These are phyloP conservation scores for Melanogaster broomeanus DNA, from an alignment of 768 basidiomycete species.

Conservation along the genomic window DNA sequence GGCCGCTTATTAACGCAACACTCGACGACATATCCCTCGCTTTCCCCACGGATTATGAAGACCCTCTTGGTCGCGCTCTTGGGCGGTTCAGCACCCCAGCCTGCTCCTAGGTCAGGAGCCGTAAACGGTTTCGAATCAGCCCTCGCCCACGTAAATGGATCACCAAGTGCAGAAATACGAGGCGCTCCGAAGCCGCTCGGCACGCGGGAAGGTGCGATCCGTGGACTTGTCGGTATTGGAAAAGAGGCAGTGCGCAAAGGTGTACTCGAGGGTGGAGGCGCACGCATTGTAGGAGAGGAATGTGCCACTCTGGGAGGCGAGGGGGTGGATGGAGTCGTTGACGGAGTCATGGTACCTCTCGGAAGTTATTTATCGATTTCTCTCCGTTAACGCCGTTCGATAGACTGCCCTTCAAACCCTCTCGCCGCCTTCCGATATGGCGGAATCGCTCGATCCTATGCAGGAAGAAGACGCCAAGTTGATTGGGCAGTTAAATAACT, in stretches of 20 bases:
- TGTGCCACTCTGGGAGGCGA: conserved; percentile 35
- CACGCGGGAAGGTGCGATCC: conserved; percentile 87
- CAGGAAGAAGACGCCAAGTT: conserved; percentile 50
- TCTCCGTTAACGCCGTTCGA: background rate
- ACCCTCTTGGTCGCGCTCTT: conserved; percentile 88
- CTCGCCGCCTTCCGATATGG: conserved; percentile 56
- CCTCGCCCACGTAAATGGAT: conserved; percentile 18
- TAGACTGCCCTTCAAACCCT: conserved; percentile 67
- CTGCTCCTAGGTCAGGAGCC: conserved; percentile 11
- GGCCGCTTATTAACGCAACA: conserved; percentile 80
- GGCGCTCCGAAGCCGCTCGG: conserved; percentile 64
- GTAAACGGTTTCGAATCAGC: conserved; percentile 31
- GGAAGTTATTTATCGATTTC: background rate
- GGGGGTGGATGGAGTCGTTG: conserved; percentile 49
- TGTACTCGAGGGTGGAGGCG: conserved; percentile 78
- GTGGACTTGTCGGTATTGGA: conserved; percentile 83
- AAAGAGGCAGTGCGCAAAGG: conserved; percentile 85
- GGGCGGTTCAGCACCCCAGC: conserved; percentile 15
- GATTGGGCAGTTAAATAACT: conserved; percentile 47
- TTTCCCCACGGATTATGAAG: conserved; percentile 90
- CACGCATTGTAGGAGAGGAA: conserved; percentile 71
- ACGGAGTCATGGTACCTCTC: conserved; percentile 60
- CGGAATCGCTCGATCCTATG: conserved; percentile 53
- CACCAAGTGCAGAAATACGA: conserved; percentile 42
- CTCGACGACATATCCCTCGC: conserved; percentile 85